Evolutionary conservation across 164 flowering plant genomes (phyloP).

Genomic region (Vitis vinifera): ASM3070453v1 NC_081822.1:4974501-4975000

Average conservation of each 20-base stretch:
- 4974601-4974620: constrained; percentile 41
- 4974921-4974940: neutral
- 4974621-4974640: neutral
- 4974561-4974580: constrained; percentile 41
- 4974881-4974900: neutral
- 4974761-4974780: constrained; percentile 18
- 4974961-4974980: neutral
- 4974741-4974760: constrained; percentile 6
- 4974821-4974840: no score
- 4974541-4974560: constrained; percentile 34
- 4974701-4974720: constrained; percentile 29
- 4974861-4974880: no score
- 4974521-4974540: constrained; percentile 24
- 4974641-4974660: neutral
- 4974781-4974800: no score
- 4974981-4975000: neutral
- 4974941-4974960: neutral
- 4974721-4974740: constrained; percentile 22
- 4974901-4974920: neutral
- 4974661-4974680: neutral
- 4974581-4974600: constrained; percentile 27
- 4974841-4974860: no score
- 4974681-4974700: neutral
- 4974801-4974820: no score
- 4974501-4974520: neutral